Evolutionary conservation across 805 yeast species (phyloP).

Genomic region (Barnettozyma botsteinii): DNA sequence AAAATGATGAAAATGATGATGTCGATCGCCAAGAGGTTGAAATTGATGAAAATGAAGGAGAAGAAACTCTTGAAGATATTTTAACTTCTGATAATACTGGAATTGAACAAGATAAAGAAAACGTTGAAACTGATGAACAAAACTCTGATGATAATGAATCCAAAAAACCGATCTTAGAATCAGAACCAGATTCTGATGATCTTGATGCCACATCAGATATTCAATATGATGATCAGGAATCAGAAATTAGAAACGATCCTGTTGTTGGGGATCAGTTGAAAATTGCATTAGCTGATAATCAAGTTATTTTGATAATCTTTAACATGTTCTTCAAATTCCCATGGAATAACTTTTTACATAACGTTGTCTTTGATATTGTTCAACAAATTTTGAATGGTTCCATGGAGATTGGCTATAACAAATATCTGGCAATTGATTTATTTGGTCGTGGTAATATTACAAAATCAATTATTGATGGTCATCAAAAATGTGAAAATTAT

Average conservation of each 20-base stretch:
- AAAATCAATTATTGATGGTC: slow-evolving; percentile 56
- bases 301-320: slow-evolving; percentile 61
- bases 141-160: neutral
- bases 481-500: slow-evolving; percentile 49
- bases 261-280: slow-evolving; percentile 87
- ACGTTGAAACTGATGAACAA: neutral
- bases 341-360: slow-evolving; percentile 96
- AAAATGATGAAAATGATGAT: slow-evolving; percentile 9
- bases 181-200: slow-evolving; percentile 25
- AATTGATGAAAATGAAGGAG: slow-evolving; percentile 9
- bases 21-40: slow-evolving; percentile 14
- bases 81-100: neutral
- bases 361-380: slow-evolving; percentile 92
- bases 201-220: slow-evolving; percentile 24
- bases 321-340: slow-evolving; percentile 78
- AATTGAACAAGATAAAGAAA: slow-evolving; percentile 13
- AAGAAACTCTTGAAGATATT: neutral
- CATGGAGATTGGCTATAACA: slow-evolving; percentile 79
- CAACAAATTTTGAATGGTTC: slow-evolving; percentile 92
- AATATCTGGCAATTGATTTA: slow-evolving; percentile 64
- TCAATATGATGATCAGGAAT: slow-evolving; percentile 34
- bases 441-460: slow-evolving; percentile 61
- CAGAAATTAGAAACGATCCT: slow-evolving; percentile 45
- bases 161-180: slow-evolving; percentile 15
- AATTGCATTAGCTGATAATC: slow-evolving; percentile 71